Evolutionary conservation across 352 stramenopile genomes (phyloP).

Genomic region (Pythium myriotylum): DNA sequence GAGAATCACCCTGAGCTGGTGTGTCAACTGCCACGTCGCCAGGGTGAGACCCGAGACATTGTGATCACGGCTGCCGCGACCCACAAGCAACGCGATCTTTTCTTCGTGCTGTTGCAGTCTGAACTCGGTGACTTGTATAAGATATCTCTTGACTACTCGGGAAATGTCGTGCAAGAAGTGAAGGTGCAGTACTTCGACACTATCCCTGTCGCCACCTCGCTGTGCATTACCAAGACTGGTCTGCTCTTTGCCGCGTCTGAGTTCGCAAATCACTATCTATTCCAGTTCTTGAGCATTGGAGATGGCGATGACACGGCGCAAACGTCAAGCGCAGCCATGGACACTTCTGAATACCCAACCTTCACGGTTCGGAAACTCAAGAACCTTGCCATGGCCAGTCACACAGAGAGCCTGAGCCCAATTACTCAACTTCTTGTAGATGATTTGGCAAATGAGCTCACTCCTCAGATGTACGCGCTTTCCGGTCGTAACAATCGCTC

Average conservation of each 20-base stretch:
- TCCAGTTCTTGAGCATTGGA: slow-evolving; percentile 97
- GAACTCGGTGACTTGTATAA: slow-evolving; percentile 99
- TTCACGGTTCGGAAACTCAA: slow-evolving; percentile 88
- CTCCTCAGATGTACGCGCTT: slow-evolving; percentile 96
- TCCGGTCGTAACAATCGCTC: slow-evolving; percentile 93
- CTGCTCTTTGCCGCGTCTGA: slow-evolving; percentile 97
- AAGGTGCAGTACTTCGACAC: slow-evolving; percentile 97
- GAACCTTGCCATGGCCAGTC: slow-evolving; percentile 85
- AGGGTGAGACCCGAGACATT: slow-evolving; percentile 79
- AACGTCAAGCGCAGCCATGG: slow-evolving; percentile 72
- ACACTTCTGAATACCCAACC: slow-evolving; percentile 53
- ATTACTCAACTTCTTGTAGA: slow-evolving; percentile 96
- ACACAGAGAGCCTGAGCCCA: slow-evolving; percentile 89
- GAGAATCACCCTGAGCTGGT: slow-evolving; percentile 86
- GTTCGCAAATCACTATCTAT: slow-evolving; percentile 98
- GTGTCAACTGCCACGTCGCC: slow-evolving; percentile 78
- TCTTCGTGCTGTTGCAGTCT: slow-evolving; percentile 98
- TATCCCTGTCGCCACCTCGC: slow-evolving; percentile 89
- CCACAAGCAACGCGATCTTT: slow-evolving; percentile 94
- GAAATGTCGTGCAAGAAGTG: slow-evolving; percentile 79
- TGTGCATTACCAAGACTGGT: slow-evolving; percentile 98
- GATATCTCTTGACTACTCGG: slow-evolving; percentile 91
- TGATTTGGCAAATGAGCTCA: slow-evolving; percentile 95
- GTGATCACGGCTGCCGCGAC: slow-evolving; percentile 93
- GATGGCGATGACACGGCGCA: slow-evolving; percentile 88